Base-by-base conservation (phyloP, 2,329 filamentous ascomycete genomes). In the Phyllosticta paracitricarpa region DNA sequence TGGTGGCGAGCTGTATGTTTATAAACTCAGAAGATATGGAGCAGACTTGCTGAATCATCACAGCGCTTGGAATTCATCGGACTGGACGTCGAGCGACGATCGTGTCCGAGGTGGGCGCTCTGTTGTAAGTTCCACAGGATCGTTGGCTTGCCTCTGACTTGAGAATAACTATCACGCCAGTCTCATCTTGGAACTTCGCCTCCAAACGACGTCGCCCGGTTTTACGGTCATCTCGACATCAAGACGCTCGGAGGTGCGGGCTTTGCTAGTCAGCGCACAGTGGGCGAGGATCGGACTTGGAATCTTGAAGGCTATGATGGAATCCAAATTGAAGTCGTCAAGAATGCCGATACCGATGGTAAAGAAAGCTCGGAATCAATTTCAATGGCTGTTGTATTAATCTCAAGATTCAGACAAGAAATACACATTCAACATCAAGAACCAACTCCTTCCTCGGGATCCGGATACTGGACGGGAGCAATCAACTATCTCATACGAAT, bases 251-350 rank as follows among this genome's bases (percentile, higher is more conserved):
- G 89, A 26, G 89, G 89, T 30, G 89, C 90, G 0, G 90, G 90
- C 4, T 94, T 95, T 70, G 89, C 89, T 9, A 89, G 86, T 4
- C 90, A 93, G 71, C 82, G 87, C 55, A 91, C 87, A 4, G 80
- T 78, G 3, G 73, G 73, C 51, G 82, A 84, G 7, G 75, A 81
- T 51, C 73, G 79, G 14, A 74, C 75, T 25, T 88, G 87, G 81
- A 82, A 94, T 67, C 74, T 94, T 7, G 81, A 81, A 1, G 69
- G 66, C 10, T 88, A 85, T 66, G 79, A 84, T 54, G 88, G 88
- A 2, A 73, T 91, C 25, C 72, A 79, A 64, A 66, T 91, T 4
- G 69, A 77, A 24, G 51, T 40, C 4, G 69, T 89, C 5, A 72
- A 69, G 6, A 71, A 77, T 4, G 33, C 10, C 4, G 14, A 40